Base-by-base conservation (phyloP, 257 asterid genomes). In the Haberlea rhodopensis region DNA sequence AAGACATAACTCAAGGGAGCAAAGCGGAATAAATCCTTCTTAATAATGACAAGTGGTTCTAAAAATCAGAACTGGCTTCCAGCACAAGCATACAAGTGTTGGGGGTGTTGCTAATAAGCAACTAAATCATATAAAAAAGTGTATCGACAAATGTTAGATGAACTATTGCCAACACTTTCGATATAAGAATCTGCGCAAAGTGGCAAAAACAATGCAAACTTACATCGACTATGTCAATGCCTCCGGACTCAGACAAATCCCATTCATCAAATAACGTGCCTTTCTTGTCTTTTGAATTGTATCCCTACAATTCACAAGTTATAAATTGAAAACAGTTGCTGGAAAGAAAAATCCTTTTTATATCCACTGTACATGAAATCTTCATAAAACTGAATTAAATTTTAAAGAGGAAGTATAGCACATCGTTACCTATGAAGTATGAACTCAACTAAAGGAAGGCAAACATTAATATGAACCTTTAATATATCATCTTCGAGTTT, bases 401-500 rank as follows among this genome's bases (percentile, higher is more conserved):
- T 66, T 63, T 37, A 32, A 34, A 10, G 16, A n/a, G 53, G 4
- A 51, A 72, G 53, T 8, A 51, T 0, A 40, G 32, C 58, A 63
- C 31, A 46, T 22, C 45, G 66, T 60, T 51, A 51, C 24, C 21
- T 57, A 56, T 31, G 13, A 56, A 66, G 18, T 7, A 21, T 51
- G 46, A 43, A 51, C 31, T 52, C 64, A 66, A 28, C 52, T 54
- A 68, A 65, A 61, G 26, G 56, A 60, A 25, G 23, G 18, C 64
- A 62, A 53, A 27, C 53, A 51, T 29, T 37, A 53, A 43, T 60
- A 53, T 43, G 61, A 62, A 80, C 99, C 96, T 87, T 87, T 23
- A 82, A 82, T 71, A 94, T 90, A 79, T 94, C 99, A 53, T 94
- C 99, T 76, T 94, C 99, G 32, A 94, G 90, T 82, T 94, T 94